A percentile compares a stretch with the other conserved stretches of the same genome.
Conservation (phyloP, 2,329 filamentous ascomycete genomes). For the Beauveria scarabaeidicola region DNA sequence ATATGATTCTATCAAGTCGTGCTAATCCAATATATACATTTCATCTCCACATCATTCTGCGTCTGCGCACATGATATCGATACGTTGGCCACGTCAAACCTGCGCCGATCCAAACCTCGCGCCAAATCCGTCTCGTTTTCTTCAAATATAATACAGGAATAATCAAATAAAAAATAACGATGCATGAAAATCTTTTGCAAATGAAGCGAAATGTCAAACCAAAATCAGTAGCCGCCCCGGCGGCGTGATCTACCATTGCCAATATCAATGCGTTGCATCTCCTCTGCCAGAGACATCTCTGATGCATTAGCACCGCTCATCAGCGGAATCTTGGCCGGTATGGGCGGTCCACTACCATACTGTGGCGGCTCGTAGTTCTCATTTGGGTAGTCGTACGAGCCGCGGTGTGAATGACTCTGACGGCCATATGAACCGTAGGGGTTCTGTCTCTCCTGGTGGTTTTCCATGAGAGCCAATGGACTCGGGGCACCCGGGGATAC, state of each 20-base stretch:
- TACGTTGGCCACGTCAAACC: neutral
- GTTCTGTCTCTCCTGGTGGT: constrained; percentile 38
- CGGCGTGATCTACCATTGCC: constrained; percentile 51
- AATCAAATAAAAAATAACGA: neutral
- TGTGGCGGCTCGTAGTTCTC: constrained; percentile 42
- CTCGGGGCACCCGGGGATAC: constrained; percentile 32
- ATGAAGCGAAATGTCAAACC: neutral
- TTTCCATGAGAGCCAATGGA: constrained; percentile 46
- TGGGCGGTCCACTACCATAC: constrained; percentile 39
- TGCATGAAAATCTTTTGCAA: neutral
- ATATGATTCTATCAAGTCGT: neutral
- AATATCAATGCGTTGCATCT: constrained; percentile 61
- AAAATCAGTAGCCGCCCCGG: constrained; percentile 33
- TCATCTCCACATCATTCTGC: neutral
- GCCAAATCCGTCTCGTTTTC: constrained; percentile 2
- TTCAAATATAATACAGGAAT: constrained; percentile 11
- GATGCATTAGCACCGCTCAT: constrained; percentile 37
- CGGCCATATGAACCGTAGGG: constrained; percentile 22
- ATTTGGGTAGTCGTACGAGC: constrained; percentile 44
- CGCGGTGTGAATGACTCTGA: constrained; percentile 30
- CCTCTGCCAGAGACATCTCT: constrained; percentile 56
- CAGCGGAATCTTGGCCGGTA: constrained; percentile 64
- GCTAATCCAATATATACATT: neutral
- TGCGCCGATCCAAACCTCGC: neutral
- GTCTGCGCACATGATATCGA: neutral